Conservation (phyloP, 805 yeast genomes). For the Pichia nakasei region DNA sequence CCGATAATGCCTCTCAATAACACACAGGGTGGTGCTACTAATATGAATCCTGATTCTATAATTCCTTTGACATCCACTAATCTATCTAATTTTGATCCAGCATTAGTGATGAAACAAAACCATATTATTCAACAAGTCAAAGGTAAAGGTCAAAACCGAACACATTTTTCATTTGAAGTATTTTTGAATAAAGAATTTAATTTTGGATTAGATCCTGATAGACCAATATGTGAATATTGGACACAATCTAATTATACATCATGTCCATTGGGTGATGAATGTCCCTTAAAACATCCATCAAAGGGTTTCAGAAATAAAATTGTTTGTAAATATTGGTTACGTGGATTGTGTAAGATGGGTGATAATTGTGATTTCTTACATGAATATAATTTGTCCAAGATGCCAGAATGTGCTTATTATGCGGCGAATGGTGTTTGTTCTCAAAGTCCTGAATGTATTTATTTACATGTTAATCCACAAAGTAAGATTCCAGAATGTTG, state of each 20-base stretch:
- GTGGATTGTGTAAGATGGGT: constrained; percentile 95
- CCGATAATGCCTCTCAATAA: constrained; percentile 1
- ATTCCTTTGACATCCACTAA: not conserved
- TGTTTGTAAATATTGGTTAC: constrained; percentile 96
- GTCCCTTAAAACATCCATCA: constrained; percentile 78
- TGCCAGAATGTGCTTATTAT: constrained; percentile 94
- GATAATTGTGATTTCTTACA: constrained; percentile 94
- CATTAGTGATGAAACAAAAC: constrained; percentile 11
- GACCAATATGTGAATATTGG: constrained; percentile 78
- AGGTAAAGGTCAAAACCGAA: constrained; percentile 7
- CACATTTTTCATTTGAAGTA: constrained; percentile 59
- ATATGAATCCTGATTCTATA: not conserved
- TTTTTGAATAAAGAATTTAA: constrained; percentile 72
- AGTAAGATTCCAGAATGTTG: constrained; percentile 82
- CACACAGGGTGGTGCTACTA: not conserved
- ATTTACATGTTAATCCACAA: constrained; percentile 84
- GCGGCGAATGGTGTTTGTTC: constrained; percentile 80
- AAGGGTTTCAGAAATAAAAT: constrained; percentile 58
- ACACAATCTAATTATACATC: constrained; percentile 45
- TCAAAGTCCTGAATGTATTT: constrained; percentile 89
- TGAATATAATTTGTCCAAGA: constrained; percentile 85
- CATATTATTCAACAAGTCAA: constrained; percentile 13
- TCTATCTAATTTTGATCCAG: constrained; percentile 5
- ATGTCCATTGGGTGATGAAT: constrained; percentile 80
- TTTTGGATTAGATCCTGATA: constrained; percentile 77